Evolutionary conservation across 768 basidiomycete genomes (phyloP), one percentile per base, ranked within the genome.

Genomic region (Arthromyces matolae): DNA sequence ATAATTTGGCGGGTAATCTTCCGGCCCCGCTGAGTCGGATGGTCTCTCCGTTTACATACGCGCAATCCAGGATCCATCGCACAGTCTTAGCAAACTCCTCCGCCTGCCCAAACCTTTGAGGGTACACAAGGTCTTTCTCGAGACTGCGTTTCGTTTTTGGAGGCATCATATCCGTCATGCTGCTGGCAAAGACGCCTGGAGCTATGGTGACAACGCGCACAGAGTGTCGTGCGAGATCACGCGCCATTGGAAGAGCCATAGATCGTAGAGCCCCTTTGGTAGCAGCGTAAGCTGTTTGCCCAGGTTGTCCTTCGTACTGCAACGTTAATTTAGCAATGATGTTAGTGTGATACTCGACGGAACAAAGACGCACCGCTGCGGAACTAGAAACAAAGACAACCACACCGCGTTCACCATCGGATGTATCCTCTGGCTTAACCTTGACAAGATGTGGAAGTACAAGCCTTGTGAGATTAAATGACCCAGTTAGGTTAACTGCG

Each of bases 191-290:
- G 1, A 75, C 68, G 4, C 77, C 78, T 0, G 82, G 81, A 0
- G 81, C 82, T 50, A 84, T 67, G 19, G 78, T 71, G 33, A 81
- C 75, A 28, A 81, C 81, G 47, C 79, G 75, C 20, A 79, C 63
- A 34, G 71, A 75, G 52, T 80, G 71, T 5, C 75, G 66, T 0
- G 75, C 67, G 3, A 84, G 69, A 55, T 84, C 82, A 27, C 81
- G 71, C 4, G 82, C 78, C 71, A 83, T 73, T 3, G 81, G 81
- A 3, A 83, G 69, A 1, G 80, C 76, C 75, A 84, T 76, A 2
- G 80, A 78, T 18, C 65, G 65, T 5, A 84, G 53, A 0, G 76
- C 82, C 19, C 81, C 82, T 62, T 84, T 83, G 1, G 72, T 68
- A 8, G 78, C 78, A 0, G 79, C 60, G 53, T 84, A 84, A 0